Evolutionary conservation across 768 basidiomycete genomes (phyloP).

Genomic region (Sistotremastrum suecicum): DNA sequence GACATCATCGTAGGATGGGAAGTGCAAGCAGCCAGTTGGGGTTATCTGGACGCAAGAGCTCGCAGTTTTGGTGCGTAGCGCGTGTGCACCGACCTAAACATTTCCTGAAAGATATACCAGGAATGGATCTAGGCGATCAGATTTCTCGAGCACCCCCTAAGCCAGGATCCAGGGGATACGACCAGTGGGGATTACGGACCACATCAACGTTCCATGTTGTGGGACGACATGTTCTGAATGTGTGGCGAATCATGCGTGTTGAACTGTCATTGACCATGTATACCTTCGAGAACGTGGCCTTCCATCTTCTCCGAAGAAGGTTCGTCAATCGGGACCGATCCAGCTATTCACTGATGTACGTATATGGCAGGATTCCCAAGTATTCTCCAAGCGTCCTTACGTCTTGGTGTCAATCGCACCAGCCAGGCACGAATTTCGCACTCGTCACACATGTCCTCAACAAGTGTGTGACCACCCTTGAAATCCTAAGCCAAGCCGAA

Average conservation of each 20-base stretch:
- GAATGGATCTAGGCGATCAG: conserved; percentile 54
- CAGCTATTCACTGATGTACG: conserved; percentile 2
- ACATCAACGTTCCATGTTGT: conserved; percentile 72
- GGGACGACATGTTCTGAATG: conserved; percentile 84
- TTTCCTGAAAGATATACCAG: conserved; percentile 24
- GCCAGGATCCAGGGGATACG: conserved; percentile 21
- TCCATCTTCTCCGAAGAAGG: conserved; percentile 68
- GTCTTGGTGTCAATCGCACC: conserved; percentile 57
- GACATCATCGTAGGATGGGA: conserved; percentile 93
- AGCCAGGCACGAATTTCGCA: conserved; percentile 2
- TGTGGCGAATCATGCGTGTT: conserved; percentile 84
- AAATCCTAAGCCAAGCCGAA: conserved; percentile 72
- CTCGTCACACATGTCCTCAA: too few relatives aligned
- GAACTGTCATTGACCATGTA: conserved; percentile 70
- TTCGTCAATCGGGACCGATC: conserved; percentile 16
- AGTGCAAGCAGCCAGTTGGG: conserved; percentile 79
- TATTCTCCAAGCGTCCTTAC: conserved; percentile 29
- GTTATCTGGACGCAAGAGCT: conserved; percentile 67
- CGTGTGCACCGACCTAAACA: neutral
- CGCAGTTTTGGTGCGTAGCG: conserved; percentile 35
- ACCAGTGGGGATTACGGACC: conserved; percentile 61
- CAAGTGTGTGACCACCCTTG: conserved; percentile 28
- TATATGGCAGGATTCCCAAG: conserved; percentile 49
- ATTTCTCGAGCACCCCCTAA: conserved; percentile 61
- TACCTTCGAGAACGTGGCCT: conserved; percentile 81